Conservation (phyloP, 306 rosid genomes). For the Cicer chorassanicum region DNA sequence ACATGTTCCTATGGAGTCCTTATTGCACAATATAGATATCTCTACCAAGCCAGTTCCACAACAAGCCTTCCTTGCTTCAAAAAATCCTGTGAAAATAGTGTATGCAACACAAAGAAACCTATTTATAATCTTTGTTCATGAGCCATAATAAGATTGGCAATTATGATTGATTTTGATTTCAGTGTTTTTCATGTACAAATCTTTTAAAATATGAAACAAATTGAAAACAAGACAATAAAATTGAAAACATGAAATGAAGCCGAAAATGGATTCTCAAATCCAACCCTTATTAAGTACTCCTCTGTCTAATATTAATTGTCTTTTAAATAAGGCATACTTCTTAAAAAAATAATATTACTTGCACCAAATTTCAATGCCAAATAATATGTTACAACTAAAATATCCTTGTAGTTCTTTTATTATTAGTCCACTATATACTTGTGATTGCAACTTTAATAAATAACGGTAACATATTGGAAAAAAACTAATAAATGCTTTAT, state of each 20-base stretch:
- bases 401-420: too few species aligned
- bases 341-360: too few species aligned
- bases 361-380: too few species aligned
- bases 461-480: too few species aligned
- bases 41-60: slow-evolving; percentile 87
- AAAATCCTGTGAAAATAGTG: slow-evolving; percentile 57
- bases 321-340: too few species aligned
- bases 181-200: neutral
- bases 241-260: neutral
- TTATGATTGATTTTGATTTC: too few species aligned
- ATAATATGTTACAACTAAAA: too few species aligned
- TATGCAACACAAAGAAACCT: slow-evolving; percentile 22
- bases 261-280: neutral
- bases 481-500: too few species aligned
- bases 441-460: too few species aligned
- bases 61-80: slow-evolving; percentile 77
- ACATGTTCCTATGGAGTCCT: slow-evolving; percentile 69
- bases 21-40: slow-evolving; percentile 70
- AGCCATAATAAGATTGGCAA: neutral
- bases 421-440: too few species aligned
- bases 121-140: neutral
- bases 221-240: neutral
- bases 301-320: too few species aligned
- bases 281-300: neutral
- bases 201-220: neutral